phyloP scores from a whole-genome alignment of 306 rosid genomes.

The Malus fusca region DNA sequence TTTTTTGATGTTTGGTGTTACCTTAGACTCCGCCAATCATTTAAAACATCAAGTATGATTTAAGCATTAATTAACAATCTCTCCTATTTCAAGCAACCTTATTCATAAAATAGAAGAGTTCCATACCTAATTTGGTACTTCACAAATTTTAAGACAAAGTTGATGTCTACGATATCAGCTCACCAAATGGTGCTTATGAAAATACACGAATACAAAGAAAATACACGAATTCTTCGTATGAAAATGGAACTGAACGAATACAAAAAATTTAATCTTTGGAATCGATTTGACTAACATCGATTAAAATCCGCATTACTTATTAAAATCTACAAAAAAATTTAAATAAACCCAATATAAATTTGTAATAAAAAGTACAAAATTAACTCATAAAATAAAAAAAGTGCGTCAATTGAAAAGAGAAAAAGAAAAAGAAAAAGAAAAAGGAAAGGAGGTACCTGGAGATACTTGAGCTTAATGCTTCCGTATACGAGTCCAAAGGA shows the following conservation, averaged over 20 bases:
- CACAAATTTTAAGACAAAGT: neutral
- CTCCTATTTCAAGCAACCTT: neutral
- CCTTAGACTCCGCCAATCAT: neutral
- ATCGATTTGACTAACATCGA: neutral
- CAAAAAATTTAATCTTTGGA: neutral
- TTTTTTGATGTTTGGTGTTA: neutral
- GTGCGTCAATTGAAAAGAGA: neutral
- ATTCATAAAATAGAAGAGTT: neutral
- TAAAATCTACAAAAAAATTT: neutral
- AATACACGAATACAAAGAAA: neutral
- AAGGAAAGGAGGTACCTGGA: constrained; percentile 43
- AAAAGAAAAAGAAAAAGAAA: neutral
- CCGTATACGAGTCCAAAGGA: constrained; percentile 83
- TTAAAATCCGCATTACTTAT: neutral
- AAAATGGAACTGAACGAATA: neutral
- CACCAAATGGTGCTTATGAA: neutral
- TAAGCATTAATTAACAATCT: neutral
- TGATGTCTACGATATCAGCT: neutral
- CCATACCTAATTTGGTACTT: neutral
- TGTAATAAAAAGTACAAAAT: neutral
- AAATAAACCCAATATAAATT: neutral
- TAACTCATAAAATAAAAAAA: neutral
- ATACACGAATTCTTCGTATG: neutral
- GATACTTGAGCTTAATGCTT: constrained; percentile 67
- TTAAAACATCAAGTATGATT: neutral